Conservation (phyloP, 768 basidiomycete genomes). For the Dictyophora rubrovolvata region DNA sequence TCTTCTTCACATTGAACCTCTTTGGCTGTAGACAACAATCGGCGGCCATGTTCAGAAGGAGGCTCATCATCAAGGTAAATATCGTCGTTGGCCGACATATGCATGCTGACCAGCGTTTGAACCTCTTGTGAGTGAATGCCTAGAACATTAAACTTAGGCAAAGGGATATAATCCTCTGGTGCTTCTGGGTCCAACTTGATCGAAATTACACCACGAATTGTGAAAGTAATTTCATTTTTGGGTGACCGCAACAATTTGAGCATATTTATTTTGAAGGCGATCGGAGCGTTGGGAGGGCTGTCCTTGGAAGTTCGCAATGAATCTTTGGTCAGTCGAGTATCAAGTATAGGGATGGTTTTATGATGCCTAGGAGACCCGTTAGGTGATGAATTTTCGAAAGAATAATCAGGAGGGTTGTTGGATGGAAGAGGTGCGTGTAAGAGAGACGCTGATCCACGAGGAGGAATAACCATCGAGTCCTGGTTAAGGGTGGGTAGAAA, state of each 20-base stretch:
- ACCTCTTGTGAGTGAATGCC: slow-evolving; percentile 55
- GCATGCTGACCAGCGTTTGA: slow-evolving; percentile 43
- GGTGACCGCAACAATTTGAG: slow-evolving; percentile 60
- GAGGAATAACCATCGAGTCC: slow-evolving; percentile 22
- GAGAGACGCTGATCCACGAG: slow-evolving; percentile 38
- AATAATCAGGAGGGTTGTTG: slow-evolving; percentile 57
- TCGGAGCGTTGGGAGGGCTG: slow-evolving; percentile 43
- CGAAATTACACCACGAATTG: slow-evolving; percentile 54
- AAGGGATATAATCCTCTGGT: slow-evolving; percentile 36
- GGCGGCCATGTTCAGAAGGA: slow-evolving; percentile 54
- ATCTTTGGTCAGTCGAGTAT: slow-evolving; percentile 9
- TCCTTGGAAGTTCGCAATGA: background rate
- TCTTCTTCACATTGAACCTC: slow-evolving; percentile 42
- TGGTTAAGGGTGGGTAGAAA: slow-evolving; percentile 28
- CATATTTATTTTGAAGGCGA: slow-evolving; percentile 73
- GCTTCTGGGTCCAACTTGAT: slow-evolving; percentile 40
- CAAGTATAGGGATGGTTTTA: slow-evolving; percentile 27
- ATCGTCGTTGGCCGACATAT: slow-evolving; percentile 52
- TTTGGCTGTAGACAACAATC: slow-evolving; percentile 49
- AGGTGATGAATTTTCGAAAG: slow-evolving; percentile 50
- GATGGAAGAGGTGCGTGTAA: slow-evolving; percentile 66
- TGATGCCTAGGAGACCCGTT: slow-evolving; percentile 23
- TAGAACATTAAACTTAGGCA: slow-evolving; percentile 63
- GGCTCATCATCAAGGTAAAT: slow-evolving; percentile 49
- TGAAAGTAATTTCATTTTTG: slow-evolving; percentile 57